Evolutionary conservation across 2,329 filamentous ascomycete genomes (phyloP), one percentile per base, ranked within the genome.

Genomic region (Penicillium digitatum): DNA sequence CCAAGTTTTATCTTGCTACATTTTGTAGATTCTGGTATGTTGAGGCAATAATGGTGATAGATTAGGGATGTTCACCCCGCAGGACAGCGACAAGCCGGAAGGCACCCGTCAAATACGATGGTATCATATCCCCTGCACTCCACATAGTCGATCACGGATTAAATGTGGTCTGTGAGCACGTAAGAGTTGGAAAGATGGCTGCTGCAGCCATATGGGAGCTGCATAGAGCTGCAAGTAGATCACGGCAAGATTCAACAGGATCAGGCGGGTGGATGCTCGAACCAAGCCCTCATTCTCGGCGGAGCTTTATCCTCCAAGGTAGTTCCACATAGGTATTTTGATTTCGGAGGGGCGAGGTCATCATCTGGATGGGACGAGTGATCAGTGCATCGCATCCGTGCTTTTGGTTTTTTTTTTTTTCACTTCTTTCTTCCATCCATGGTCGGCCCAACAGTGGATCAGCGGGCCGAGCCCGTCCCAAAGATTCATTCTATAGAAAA

Each of bases 401-500:
- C 59, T 57, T 62, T 40, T n/a, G n/a, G 31, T 16, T 37, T 24
- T 18, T 48, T 26, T 26, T 26, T 55, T 43, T 47, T 32, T 16
- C n/a, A 27, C 3, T 35, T 14, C 24, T 42, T 27, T 20, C 27
- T 27, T 18, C n/a, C 18, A 52, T 38, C 49, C 45, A n/a, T 54
- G 52, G 51, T 51, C 26, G 52, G 47, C 52, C 52, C 40, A 55
- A 55, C 47, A 55, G 62, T 63, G 60, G 62, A 62, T 58, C 60
- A 47, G 42, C 62, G 62, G 62, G 56, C 62, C 62, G 62, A 54
- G 55, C 60, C 61, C 60, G 61, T 60, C 48, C 54, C 52, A 55
- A 12, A 43, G 42, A 56, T 46, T 45, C 24, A 38, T 44, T 51
- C 39, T 44, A 50, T 48, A 27, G 22, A 32, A 49, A 48, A 51